Conservation (phyloP, 495 filamentous ascomycete species). For the Talaromyces ruber region DNA sequence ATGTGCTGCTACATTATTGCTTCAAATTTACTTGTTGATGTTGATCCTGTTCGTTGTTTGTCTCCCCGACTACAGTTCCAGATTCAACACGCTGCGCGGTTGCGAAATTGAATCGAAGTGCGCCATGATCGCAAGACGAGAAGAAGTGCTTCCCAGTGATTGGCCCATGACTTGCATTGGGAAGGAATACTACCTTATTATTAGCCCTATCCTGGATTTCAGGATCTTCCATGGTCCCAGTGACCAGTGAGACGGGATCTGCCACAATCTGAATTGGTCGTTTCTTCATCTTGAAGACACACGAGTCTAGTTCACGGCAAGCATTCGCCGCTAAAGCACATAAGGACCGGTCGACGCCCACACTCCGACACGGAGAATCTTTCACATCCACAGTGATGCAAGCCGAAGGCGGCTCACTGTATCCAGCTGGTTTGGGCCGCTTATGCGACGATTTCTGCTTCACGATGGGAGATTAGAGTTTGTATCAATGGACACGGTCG, state of each 20-base stretch:
- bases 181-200: not conserved
- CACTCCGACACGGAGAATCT: not conserved
- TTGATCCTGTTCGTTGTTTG: not conserved
- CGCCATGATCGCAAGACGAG: not conserved
- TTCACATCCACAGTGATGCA: not conserved
- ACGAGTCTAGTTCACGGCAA: not conserved
- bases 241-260: not conserved
- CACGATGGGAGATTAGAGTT: not conserved
- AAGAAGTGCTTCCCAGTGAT: not conserved
- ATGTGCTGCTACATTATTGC: not conserved
- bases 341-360: not conserved
- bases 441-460: not conserved
- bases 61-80: not conserved
- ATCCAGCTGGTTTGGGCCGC: not conserved
- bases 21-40: not conserved
- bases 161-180: not conserved
- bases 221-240: not conserved
- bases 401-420: not conserved
- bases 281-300: not conserved
- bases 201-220: not conserved
- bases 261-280: not conserved
- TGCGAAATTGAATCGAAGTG: not conserved
- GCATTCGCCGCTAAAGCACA: not conserved
- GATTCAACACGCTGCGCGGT: not conserved
- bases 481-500: not conserved